Percentiles rank a stretch among this genome's conserved stretches.
Conservation (phyloP, 2,329 filamentous ascomycete genomes). For the Colletotrichum chlorophyti region DNA sequence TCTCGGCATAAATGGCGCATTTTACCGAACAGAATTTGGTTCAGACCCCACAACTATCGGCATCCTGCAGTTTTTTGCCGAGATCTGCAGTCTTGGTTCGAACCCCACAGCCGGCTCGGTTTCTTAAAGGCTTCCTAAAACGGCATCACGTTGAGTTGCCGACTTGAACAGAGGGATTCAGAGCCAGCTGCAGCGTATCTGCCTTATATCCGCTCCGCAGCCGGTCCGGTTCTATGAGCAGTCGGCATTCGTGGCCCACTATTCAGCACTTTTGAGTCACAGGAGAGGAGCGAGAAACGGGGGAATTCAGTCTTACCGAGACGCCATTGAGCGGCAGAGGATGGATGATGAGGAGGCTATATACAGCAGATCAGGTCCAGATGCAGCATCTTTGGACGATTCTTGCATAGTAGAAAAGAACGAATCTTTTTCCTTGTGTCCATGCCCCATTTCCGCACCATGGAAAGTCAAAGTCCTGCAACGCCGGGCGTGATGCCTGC, state of each 20-base stretch:
- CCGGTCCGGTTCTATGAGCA: constrained; percentile 3
- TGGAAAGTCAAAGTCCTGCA: not conserved
- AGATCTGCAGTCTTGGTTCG: not conserved
- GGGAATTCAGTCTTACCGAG: not conserved
- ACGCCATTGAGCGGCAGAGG: constrained; percentile 17
- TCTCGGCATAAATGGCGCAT: not conserved
- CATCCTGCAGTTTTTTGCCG: not conserved
- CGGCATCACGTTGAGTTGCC: not conserved
- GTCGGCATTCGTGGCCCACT: constrained; percentile 6
- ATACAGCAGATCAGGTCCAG: not conserved
- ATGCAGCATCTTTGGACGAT: not conserved
- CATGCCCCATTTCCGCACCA: too few relatives aligned
- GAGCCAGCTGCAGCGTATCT: not conserved
- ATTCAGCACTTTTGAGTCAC: constrained; percentile 13
- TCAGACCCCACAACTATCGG: not conserved
- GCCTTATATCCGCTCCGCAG: not conserved
- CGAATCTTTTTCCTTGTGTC: not conserved
- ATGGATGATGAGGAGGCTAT: not conserved
- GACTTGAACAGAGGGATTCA: not conserved
- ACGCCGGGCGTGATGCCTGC: not conserved
- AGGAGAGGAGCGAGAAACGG: constrained; percentile 7
- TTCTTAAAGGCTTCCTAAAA: not conserved
- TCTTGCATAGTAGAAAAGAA: not conserved
- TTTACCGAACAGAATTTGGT: not conserved
- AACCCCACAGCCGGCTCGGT: not conserved